These are phyloP conservation scores for Nakataea oryzae DNA, from an alignment of 2,329 filamentous ascomycete species.

Conservation along the genomic window DNA sequence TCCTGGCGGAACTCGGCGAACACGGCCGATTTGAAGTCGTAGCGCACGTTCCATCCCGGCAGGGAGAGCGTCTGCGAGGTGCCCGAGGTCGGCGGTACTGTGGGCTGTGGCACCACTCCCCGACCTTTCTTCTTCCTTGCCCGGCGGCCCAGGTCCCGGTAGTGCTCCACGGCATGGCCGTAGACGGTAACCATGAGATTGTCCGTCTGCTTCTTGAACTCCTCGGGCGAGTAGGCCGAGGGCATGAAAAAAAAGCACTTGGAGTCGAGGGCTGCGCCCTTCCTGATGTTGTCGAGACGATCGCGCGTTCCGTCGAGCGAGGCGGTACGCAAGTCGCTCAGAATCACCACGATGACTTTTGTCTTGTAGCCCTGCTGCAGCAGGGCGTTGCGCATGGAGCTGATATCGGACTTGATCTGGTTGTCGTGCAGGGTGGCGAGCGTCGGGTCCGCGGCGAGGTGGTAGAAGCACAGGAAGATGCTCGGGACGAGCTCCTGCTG, in stretches of 20 bases:
- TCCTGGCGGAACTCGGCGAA: constrained; percentile 92
- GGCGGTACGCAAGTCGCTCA: constrained; percentile 53
- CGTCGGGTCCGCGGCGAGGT: constrained; percentile 61
- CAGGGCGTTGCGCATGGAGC: constrained; percentile 60
- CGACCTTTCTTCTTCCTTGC: constrained; percentile 78
- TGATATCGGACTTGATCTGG: constrained; percentile 79
- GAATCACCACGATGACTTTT: constrained; percentile 64
- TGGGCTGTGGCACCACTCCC: constrained; percentile 67
- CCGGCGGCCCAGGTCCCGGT: constrained; percentile 88
- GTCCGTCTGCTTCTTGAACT: constrained; percentile 64
- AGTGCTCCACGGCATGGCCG: constrained; percentile 73
- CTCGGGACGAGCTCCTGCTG: constrained; percentile 79
- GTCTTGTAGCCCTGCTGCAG: constrained; percentile 64
- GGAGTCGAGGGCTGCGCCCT: constrained; percentile 67
- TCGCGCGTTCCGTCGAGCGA: constrained; percentile 53
- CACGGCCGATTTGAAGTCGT: constrained; percentile 86
- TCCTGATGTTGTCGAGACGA: constrained; percentile 67
- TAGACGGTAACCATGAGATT: constrained; percentile 66
- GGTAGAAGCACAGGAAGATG: constrained; percentile 71
- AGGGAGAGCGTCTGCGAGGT: constrained; percentile 79
- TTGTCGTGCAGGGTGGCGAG: constrained; percentile 74
- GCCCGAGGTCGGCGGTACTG: constrained; percentile 69
- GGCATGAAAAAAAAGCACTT: constrained; percentile 82
- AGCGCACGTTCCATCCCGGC: constrained; percentile 85
- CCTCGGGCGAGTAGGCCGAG: constrained; percentile 57